Base-by-base conservation (phyloP, 768 basidiomycete genomes). In the Phylloporus arenicola region DNA sequence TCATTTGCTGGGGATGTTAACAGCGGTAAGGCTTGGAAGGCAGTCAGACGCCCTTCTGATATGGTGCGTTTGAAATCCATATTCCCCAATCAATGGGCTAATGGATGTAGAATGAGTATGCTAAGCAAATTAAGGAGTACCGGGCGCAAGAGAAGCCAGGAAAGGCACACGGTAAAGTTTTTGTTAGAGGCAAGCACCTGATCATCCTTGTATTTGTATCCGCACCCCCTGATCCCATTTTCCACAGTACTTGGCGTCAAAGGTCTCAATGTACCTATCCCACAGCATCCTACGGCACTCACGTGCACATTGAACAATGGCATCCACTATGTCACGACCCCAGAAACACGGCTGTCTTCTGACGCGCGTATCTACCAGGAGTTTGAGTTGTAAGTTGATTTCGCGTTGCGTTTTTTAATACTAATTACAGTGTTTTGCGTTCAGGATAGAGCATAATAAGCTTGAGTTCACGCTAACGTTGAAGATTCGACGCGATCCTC, bases 261-360 rank as follows among this genome's bases (percentile, higher is more conserved):
- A 58, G 79, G 77, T 42, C 73, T 96, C 33, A 74, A 79, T 48
- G 71, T 96, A 29, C 93, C 94, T 1, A 57, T 97, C 27, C 94
- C 93, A 0, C 70, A 72, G n/a, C 76, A 89, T 55, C 69, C 79
- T 0, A 92, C 93, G 0, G 76, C 72, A 24, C 72, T 96, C 51
- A 86, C 84, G 10, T 91, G 91, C 65, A 92, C 91, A 0, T 75
- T 98, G 54, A 96, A 98, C 69, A 98, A 98, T 60, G 94, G 93
- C 8, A 94, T 97, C 44, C 93, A 96, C 67, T 93, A 87, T 56
- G 94, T 97, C 31, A 90, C 88, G 4, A 96, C 91, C 8, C 92
- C 88, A 1, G 87, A 89, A 60, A 80, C 75, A 47, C 72, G 74
- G n/a, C 65, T 93, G 3, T 72, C 66, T 25, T 62, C 65, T 37